These are phyloP conservation scores for Phytophthora sp. DNA, from an alignment of 352 stramenopile genomes.

Conservation along the genomic window DNA sequence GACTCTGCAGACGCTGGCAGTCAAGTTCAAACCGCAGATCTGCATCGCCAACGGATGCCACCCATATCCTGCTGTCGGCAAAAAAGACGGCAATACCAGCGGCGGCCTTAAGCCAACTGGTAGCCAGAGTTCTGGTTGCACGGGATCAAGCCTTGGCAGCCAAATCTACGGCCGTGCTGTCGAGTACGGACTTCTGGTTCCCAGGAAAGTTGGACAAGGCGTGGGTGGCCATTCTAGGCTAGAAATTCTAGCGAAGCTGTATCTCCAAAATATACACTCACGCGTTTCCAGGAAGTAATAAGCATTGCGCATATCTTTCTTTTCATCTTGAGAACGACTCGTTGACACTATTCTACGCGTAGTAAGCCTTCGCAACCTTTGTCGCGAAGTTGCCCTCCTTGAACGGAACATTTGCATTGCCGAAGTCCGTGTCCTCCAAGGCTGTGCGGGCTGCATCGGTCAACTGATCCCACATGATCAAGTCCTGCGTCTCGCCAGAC, in stretches of 20 bases:
- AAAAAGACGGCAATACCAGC: constrained; percentile 30
- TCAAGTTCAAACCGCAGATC: constrained; percentile 18
- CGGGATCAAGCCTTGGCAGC: constrained; percentile 18
- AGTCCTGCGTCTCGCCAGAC: constrained; percentile 17
- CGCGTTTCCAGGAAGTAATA: too few relatives aligned
- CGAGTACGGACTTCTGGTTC: constrained; percentile 29
- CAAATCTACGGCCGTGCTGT: constrained; percentile 38
- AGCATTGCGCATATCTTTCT: too few relatives aligned
- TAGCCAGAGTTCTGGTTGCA: constrained; percentile 26
- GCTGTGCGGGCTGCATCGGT: constrained; percentile 21
- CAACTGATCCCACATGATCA: constrained; percentile 32
- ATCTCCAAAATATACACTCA: too few relatives aligned
- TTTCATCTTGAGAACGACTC: too few relatives aligned
- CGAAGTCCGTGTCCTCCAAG: constrained; percentile 33
- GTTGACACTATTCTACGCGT: constrained; percentile 4
- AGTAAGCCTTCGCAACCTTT: constrained; percentile 21
- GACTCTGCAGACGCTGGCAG: neutral
- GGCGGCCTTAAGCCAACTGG: constrained; percentile 23
- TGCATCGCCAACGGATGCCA: constrained; percentile 21
- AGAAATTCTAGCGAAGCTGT: too few relatives aligned
- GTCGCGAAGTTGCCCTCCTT: constrained; percentile 35
- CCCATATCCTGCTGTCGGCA: constrained; percentile 19
- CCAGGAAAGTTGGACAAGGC: constrained; percentile 17
- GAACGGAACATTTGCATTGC: constrained; percentile 33
- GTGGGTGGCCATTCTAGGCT: constrained; percentile 1